Evolutionary conservation across 164 flowering plant species (phyloP).

Genomic region (Warburgia ugandensis): DNA sequence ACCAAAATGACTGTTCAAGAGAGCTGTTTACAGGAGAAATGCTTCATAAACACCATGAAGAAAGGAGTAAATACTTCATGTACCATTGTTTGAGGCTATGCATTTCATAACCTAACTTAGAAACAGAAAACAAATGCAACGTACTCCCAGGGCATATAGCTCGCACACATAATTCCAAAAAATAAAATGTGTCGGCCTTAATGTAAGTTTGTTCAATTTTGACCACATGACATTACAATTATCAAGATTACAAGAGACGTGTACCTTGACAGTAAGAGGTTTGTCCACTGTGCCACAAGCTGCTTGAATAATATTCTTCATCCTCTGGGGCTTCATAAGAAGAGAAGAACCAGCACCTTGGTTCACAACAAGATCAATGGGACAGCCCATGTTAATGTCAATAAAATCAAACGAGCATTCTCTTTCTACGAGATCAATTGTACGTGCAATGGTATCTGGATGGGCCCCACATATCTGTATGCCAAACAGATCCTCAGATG

Average conservation of each 20-base stretch:
- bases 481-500: conserved; percentile 88
- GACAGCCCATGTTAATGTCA: conserved; percentile 99
- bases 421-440: conserved; percentile 77
- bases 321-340: conserved; percentile 80
- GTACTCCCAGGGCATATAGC: too few relatives aligned
- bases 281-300: conserved; percentile 58
- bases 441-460: conserved; percentile 81
- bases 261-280: conserved; percentile 87
- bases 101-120: background rate
- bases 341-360: conserved; percentile 98
- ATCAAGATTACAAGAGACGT: too few relatives aligned
- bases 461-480: conserved; percentile 95
- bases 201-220: too few relatives aligned
- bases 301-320: conserved; percentile 66
- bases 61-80: background rate
- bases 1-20: background rate
- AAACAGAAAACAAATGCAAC: background rate
- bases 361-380: conserved; percentile 88
- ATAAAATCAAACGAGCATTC: conserved; percentile 88
- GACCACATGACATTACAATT: background rate
- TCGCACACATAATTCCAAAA: too few relatives aligned
- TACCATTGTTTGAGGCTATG: background rate
- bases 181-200: too few relatives aligned
- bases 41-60: background rate
- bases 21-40: background rate